A percentile compares a stretch with the other conserved stretches of the same genome.
Evolutionary conservation across 2,329 filamentous ascomycete species (phyloP).

Genomic region (Colletotrichum phormii): DNA sequence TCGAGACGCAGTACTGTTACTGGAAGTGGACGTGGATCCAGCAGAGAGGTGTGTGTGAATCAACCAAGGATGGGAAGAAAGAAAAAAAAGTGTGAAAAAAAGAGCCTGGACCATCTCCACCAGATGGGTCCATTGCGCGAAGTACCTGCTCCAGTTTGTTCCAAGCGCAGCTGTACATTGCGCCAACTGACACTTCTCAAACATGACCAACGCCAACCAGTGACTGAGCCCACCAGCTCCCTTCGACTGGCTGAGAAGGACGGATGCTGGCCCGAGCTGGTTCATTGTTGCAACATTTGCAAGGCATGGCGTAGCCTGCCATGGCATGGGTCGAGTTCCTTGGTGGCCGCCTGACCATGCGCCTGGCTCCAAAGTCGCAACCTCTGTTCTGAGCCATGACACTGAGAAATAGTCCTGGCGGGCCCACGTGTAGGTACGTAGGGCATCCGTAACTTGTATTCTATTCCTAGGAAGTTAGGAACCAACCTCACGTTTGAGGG

Average conservation of each 20-base stretch:
- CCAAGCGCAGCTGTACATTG: constrained; percentile 7
- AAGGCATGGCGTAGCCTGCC: constrained; percentile 1
- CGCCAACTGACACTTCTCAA: background rate
- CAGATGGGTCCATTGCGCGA: background rate
- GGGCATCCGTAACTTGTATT: background rate
- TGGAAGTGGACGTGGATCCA: background rate
- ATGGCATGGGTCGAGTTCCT: background rate
- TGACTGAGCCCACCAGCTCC: background rate
- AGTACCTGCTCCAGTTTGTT: background rate
- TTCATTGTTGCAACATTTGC: background rate
- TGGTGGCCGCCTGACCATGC: background rate
- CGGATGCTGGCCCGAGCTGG: constrained; percentile 4
- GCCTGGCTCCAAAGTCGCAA: constrained; percentile 14
- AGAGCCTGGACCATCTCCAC: constrained; percentile 27
- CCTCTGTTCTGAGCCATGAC: background rate
- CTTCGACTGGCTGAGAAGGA: constrained; percentile 10
- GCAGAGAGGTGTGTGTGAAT: background rate
- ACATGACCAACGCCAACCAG: constrained; percentile 17
- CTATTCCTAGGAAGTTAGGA: background rate
- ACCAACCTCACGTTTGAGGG: background rate
- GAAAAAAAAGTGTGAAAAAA: background rate
- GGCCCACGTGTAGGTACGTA: constrained; percentile 5
- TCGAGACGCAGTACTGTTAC: background rate
- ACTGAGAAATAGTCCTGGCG: background rate
- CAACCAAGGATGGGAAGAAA: background rate